Evolutionary conservation across 106 monocot genomes (phyloP), one percentile per base, ranked within the genome.

Genomic region (Amphibolis antarctica): DNA sequence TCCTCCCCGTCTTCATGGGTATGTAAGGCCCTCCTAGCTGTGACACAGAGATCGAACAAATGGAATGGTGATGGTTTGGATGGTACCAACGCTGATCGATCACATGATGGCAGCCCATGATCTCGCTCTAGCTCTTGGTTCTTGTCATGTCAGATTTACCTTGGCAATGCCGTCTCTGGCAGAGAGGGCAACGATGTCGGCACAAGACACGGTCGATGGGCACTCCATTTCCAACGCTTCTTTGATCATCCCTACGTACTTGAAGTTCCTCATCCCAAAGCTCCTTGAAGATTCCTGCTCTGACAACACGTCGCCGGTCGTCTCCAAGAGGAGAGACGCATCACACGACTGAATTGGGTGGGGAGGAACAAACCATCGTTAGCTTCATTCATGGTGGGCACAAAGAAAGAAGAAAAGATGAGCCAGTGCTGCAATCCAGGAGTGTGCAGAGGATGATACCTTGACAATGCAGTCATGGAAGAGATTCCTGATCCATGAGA

Each of bases 221-320:
- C 85, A 86, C 61, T 81, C 85, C 5, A 31, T 67, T 63, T 82
- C 85, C 2, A 86, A 49, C 15, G 82, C 81, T 2, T 76, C 73
- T 42, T 86, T 86, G 46, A 86, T 82, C 5, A 53, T 60, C 5
- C 28, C 45, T 31, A 82, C 28, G 56, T 86, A 86, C 78, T 82
- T 86, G 82, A 86, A 86, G 45, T 86, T 86, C 9, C 85, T 73
- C 85, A 86, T 82, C 55, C 85, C 85, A 53, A 86, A 86, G 73
- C 76, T 86, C 64, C 81, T 66, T 17, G 24, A 53, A 4, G 79
- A 70, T 12, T 59, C 28, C 60, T 82, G 60, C 71, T 86, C 85
- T 13, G 81, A 82, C 25, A 71, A 12, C 2, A 49, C 25, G 0
- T 43, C 30, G 18, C 29, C 23, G 29, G 36, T 59, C 0, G 73